phyloP scores from a whole-genome alignment of 75 land plant species.

The Cryptomeria japonica region DNA sequence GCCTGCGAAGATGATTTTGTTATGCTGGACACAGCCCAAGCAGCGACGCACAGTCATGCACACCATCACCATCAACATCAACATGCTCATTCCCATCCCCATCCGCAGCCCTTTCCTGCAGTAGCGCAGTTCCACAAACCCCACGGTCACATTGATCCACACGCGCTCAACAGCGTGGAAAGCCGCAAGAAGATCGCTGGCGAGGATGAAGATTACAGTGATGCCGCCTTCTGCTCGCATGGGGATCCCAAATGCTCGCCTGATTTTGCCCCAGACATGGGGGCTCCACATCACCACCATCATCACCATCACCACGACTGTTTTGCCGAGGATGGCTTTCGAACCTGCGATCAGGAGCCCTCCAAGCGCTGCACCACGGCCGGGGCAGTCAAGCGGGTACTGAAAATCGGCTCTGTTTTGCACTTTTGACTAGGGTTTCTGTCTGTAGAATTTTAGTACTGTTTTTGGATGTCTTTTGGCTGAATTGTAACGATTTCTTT shows the following conservation, averaged over 20 bases:
- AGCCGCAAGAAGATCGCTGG: conserved; percentile 15
- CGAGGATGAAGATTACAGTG: conserved; percentile 20
- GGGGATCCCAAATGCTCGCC: conserved; percentile 11
- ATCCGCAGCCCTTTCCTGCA: not conserved
- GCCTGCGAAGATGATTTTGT: conserved; percentile 66
- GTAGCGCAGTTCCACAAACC: not conserved
- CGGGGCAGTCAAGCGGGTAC: not conserved
- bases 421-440: not conserved
- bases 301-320: conserved; percentile 5
- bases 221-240: conserved; percentile 24
- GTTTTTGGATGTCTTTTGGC: not conserved
- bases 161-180: conserved; percentile 6
- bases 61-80: conserved; percentile 17
- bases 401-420: not conserved
- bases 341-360: conserved; percentile 14
- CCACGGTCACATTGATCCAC: not conserved
- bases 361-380: conserved; percentile 3
- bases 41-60: conserved; percentile 12
- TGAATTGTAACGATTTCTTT: not conserved
- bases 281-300: not conserved
- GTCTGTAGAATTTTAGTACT: not conserved
- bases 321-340: not conserved
- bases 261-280: conserved; percentile 3
- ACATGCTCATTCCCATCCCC: not conserved
- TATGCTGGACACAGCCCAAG: conserved; percentile 26